These are phyloP conservation scores for Rhodamnia argentea DNA, from an alignment of 345 rosid genomes.

Conservation along the genomic window DNA sequence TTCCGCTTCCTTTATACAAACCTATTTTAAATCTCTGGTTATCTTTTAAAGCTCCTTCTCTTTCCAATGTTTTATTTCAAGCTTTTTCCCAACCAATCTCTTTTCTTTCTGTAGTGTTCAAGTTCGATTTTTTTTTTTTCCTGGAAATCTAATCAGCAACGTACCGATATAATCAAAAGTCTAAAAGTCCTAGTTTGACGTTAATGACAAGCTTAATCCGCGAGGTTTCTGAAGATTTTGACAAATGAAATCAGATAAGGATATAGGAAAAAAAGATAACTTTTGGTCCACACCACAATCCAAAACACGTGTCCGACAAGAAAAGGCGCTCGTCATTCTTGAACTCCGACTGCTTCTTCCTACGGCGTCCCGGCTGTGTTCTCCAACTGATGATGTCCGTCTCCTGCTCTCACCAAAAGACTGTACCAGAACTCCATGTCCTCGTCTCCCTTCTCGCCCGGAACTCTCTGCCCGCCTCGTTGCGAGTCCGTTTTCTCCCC, in stretches of 20 bases:
- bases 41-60: background rate
- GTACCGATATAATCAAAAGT: background rate
- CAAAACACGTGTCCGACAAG: background rate
- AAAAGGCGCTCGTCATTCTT: background rate
- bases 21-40: too few species aligned
- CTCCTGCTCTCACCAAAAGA: background rate
- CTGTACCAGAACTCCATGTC: conserved; percentile 6
- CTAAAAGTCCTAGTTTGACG: background rate
- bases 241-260: background rate
- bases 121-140: background rate
- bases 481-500: background rate
- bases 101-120: background rate
- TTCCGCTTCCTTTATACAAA: background rate
- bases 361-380: background rate
- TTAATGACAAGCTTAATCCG: background rate
- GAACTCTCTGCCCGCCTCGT: background rate
- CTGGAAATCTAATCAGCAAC: background rate
- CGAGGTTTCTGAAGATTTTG: background rate
- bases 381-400: background rate
- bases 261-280: background rate
- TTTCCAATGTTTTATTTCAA: background rate
- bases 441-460: background rate
- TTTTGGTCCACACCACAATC: background rate
- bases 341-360: background rate
- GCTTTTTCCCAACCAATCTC: background rate